Evolutionary conservation across 2,329 filamentous ascomycete genomes (phyloP).

Genomic region (Aspergillus jensenii): DNA sequence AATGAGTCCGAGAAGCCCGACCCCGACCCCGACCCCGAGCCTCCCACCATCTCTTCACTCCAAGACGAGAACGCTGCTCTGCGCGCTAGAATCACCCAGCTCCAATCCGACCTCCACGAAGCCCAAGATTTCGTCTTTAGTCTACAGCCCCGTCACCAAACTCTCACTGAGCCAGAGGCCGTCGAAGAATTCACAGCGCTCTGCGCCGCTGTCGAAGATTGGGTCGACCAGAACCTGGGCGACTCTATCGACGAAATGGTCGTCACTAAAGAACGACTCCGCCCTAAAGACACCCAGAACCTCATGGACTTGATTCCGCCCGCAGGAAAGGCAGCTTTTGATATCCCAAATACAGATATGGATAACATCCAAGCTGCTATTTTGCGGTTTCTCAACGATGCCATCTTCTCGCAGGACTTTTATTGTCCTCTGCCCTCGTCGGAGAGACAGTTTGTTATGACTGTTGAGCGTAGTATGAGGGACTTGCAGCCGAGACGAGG

Average conservation of each 20-base stretch:
- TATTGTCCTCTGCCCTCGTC: conserved; percentile 1
- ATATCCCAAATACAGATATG: not conserved
- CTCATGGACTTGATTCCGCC: conserved; percentile 2
- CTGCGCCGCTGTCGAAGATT: conserved; percentile 3
- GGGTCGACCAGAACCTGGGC: conserved; percentile 9
- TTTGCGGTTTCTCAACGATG: not conserved
- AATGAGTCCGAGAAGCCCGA: too few relatives aligned
- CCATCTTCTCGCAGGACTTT: conserved; percentile 8
- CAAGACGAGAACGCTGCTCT: not conserved
- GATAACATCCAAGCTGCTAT: conserved; percentile 4
- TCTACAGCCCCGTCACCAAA: conserved; percentile 4
- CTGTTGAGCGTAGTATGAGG: conserved; percentile 3
- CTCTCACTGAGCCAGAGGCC: conserved; percentile 3
- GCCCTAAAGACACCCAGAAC: not conserved
- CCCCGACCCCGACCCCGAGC: not conserved
- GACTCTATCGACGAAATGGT: conserved; percentile 2
- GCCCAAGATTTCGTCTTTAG: conserved; percentile 11
- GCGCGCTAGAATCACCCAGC: not conserved
- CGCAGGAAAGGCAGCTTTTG: not conserved
- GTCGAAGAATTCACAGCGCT: not conserved
- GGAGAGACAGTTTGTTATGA: conserved; percentile 1
- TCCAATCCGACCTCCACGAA: conserved; percentile 7
- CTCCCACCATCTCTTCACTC: not conserved
- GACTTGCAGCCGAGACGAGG: not conserved
- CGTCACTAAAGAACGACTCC: not conserved